A percentile compares a stretch with the other conserved stretches of the same genome.
Conservation (phyloP, 2,329 filamentous ascomycete genomes). For the Pseudogymnoascus pannorum region DNA sequence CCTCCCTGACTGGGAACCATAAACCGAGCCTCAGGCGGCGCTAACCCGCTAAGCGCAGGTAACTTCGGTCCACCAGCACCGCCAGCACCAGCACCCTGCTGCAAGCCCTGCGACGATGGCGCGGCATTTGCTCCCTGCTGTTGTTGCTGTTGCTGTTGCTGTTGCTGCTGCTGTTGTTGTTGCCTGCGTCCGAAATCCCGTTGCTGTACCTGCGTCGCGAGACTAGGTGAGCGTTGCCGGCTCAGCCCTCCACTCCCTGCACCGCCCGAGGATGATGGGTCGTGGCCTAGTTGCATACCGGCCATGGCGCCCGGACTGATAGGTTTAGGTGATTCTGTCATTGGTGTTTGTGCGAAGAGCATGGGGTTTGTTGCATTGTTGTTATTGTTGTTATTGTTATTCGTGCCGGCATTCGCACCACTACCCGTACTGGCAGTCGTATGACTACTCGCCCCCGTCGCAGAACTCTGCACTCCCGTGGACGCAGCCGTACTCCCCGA, state of each 20-base stretch:
- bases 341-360: slow-evolving; percentile 40
- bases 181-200: slow-evolving; percentile 52
- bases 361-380: no score
- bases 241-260: no score
- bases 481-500: slow-evolving; percentile 47
- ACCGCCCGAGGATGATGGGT: slow-evolving; percentile 32
- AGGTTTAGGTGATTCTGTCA: slow-evolving; percentile 84
- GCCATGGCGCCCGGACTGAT: slow-evolving; percentile 55
- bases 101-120: no score
- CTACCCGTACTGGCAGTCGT: no score
- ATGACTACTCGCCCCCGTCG: slow-evolving; percentile 37
- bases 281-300: slow-evolving; percentile 44
- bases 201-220: slow-evolving; percentile 58
- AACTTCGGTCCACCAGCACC: slow-evolving; percentile 28
- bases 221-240: slow-evolving; percentile 58
- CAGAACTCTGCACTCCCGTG: slow-evolving; percentile 36
- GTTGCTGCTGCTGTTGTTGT: background rate
- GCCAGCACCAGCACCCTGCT: no score
- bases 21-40: slow-evolving; percentile 29
- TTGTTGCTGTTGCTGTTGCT: no score
- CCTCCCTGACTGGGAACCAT: slow-evolving; percentile 24
- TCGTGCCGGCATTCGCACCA: no score
- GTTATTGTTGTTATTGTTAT: no score
- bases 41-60: slow-evolving; percentile 26
- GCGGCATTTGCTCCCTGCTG: no score